Evolutionary conservation across 495 filamentous ascomycete genomes (phyloP).

Genomic region (Trichoderma orchidacearum): DNA sequence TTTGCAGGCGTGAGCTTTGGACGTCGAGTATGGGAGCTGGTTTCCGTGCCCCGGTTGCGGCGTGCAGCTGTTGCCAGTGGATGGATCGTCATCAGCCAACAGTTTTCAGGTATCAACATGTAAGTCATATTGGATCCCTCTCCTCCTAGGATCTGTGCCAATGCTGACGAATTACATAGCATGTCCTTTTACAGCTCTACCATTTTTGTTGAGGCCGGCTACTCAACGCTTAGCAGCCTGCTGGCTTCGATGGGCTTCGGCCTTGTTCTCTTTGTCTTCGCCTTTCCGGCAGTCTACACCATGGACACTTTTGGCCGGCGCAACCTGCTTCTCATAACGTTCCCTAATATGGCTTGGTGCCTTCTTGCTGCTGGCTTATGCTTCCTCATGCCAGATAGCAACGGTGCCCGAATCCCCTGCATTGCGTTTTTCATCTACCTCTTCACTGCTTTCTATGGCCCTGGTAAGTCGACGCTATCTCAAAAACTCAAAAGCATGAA

Average conservation of each 20-base stretch:
- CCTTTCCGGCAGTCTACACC: constrained; percentile 47
- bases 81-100: constrained; percentile 39
- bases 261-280: constrained; percentile 51
- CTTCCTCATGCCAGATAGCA: constrained; percentile 28
- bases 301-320: constrained; percentile 45
- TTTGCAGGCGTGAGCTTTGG: constrained; percentile 17
- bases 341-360: constrained; percentile 38
- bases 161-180: neutral
- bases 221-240: constrained; percentile 30
- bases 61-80: constrained; percentile 37
- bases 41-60: constrained; percentile 38
- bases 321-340: constrained; percentile 39
- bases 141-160: neutral
- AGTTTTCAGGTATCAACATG: constrained; percentile 40
- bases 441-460: constrained; percentile 38
- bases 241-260: constrained; percentile 49
- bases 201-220: constrained; percentile 39
- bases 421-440: constrained; percentile 38
- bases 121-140: neutral
- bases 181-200: constrained; percentile 42
- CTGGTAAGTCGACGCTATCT: constrained; percentile 21
- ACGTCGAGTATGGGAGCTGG: constrained; percentile 38
- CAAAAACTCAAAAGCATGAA: neutral
- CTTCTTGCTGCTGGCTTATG: constrained; percentile 40
- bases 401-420: constrained; percentile 24